Evolutionary conservation across 208 protist genomes (phyloP).

Genomic region (Acanthamoeba sp.): DNA sequence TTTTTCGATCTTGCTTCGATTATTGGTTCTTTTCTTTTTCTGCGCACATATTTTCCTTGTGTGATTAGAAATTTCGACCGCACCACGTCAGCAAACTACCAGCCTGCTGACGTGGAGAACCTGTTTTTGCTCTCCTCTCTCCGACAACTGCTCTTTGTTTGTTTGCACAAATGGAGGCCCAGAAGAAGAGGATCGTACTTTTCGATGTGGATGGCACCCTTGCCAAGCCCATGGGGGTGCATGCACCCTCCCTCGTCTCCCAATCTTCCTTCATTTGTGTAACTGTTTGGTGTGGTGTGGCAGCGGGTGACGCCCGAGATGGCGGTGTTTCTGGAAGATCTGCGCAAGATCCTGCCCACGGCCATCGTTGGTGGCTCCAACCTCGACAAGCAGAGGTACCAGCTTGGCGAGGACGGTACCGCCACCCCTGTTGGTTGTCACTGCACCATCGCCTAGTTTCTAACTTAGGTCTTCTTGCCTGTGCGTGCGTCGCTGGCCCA

Average conservation of each 20-base stretch:
- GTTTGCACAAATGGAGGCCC: neutral
- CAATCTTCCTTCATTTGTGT: neutral
- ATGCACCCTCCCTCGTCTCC: neutral
- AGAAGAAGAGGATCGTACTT: constrained; percentile 91
- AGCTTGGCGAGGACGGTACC: constrained; percentile 94
- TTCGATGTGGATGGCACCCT: constrained; percentile 97
- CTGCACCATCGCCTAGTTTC: neutral
- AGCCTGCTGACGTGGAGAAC: too few relatives aligned
- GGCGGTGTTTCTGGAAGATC: constrained; percentile 91
- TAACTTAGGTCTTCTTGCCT: neutral
- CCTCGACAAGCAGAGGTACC: constrained; percentile 98
- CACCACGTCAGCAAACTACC: too few relatives aligned
- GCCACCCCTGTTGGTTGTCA: neutral
- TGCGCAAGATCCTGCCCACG: constrained; percentile 93
- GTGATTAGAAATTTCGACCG: neutral
- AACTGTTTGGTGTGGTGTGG: neutral
- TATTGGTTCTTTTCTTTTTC: neutral
- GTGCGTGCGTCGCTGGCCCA: constrained; percentile 30
- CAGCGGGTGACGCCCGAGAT: constrained; percentile 82
- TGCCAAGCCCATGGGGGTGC: constrained; percentile 78
- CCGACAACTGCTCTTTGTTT: too few relatives aligned
- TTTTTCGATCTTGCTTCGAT: too few relatives aligned
- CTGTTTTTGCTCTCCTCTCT: too few relatives aligned
- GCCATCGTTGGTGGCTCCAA: constrained; percentile 99
- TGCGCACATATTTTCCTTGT: neutral